A percentile compares a stretch with the other conserved stretches of the same genome.
Evolutionary conservation across 345 rosid species (phyloP).

Genomic region (Sisymbrium altissimum): DNA sequence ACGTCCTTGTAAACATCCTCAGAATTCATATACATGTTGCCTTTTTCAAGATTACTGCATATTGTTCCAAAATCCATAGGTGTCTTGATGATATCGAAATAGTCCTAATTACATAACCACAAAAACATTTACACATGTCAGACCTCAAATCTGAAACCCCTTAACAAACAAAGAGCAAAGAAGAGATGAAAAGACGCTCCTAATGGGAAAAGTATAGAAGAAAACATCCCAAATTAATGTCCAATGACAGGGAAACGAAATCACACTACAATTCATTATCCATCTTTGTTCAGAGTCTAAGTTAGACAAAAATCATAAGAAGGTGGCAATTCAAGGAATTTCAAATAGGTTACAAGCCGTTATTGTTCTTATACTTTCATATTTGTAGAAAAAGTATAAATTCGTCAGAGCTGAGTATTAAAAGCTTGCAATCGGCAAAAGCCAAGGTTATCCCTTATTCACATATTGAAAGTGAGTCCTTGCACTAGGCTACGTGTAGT

Average conservation of each 20-base stretch:
- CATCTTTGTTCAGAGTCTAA: neutral
- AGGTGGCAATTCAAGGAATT: neutral
- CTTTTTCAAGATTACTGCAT: constrained; percentile 73
- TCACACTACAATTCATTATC: neutral
- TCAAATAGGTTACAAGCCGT: neutral
- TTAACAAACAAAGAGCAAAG: neutral
- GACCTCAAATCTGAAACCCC: neutral
- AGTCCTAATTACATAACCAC: constrained; percentile 57
- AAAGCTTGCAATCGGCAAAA: neutral
- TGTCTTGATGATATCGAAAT: constrained; percentile 86
- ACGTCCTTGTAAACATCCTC: constrained; percentile 89
- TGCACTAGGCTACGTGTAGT: no score
- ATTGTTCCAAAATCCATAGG: constrained; percentile 99
- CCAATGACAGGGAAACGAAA: neutral
- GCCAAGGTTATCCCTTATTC: neutral
- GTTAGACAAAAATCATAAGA: neutral
- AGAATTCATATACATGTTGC: constrained; percentile 66
- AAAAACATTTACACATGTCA: constrained; percentile 10
- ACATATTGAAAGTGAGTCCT: neutral
- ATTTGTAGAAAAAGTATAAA: neutral
- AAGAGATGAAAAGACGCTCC: neutral
- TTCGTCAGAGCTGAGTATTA: neutral
- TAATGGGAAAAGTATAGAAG: neutral
- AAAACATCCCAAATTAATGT: neutral
- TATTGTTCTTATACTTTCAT: neutral